Percentiles rank a stretch among this genome's conserved stretches.
Evolutionary conservation across 495 filamentous ascomycete genomes (phyloP).

Genomic region (Aspergillus asperescens): DNA sequence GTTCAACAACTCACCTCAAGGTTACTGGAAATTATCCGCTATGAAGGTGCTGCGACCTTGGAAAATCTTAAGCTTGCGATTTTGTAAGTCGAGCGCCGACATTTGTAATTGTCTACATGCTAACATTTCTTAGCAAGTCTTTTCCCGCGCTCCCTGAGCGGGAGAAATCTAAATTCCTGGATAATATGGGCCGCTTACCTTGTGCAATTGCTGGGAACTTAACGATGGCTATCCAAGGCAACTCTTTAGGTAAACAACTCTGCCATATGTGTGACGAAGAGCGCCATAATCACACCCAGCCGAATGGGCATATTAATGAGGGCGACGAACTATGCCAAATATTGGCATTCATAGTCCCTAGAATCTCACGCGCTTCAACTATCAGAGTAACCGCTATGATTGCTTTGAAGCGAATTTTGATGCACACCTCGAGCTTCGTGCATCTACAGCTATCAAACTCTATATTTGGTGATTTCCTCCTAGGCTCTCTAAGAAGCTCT

Average conservation of each 20-base stretch:
- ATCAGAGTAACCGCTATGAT: constrained; percentile 69
- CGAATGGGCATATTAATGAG: constrained; percentile 22
- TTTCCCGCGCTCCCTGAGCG: constrained; percentile 26
- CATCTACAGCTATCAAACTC: constrained; percentile 64
- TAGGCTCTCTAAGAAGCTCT: constrained; percentile 75
- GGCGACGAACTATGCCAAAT: constrained; percentile 47
- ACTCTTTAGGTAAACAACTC: constrained; percentile 22
- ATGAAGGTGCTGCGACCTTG: constrained; percentile 17
- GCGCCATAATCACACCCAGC: constrained; percentile 12
- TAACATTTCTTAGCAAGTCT: constrained; percentile 21
- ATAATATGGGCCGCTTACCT: constrained; percentile 37
- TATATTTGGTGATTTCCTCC: constrained; percentile 67
- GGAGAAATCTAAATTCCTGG: constrained; percentile 29
- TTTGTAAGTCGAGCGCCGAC: constrained; percentile 25
- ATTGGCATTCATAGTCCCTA: constrained; percentile 52
- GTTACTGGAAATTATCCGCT: constrained; percentile 19
- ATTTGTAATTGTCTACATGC: constrained; percentile 6
- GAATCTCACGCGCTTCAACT: constrained; percentile 53
- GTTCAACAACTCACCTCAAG: constrained; percentile 19
- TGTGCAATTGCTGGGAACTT: constrained; percentile 38
- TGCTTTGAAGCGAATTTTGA: constrained; percentile 59
- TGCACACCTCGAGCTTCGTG: constrained; percentile 51
- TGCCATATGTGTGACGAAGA: constrained; percentile 38
- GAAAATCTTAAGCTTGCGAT: constrained; percentile 23
- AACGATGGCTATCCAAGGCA: constrained; percentile 14